Evolutionary conservation across 2,329 filamentous ascomycete genomes (phyloP), one percentile per base, ranked within the genome.

Genomic region (Cordyceps fumosorosea): DNA sequence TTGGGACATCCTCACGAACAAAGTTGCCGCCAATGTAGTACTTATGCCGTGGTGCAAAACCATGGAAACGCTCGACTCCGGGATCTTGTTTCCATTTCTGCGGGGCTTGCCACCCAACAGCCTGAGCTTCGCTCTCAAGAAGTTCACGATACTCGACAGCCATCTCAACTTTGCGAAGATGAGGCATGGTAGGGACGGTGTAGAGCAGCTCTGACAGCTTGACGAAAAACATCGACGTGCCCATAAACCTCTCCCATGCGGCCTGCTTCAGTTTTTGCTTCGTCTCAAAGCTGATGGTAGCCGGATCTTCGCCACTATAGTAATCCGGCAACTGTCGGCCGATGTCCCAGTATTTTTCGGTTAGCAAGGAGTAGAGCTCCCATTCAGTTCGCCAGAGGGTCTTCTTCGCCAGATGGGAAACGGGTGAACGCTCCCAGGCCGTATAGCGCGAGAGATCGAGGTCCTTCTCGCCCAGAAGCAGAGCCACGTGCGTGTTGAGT

Each of bases 391-490:
- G 78, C 84, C 84, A 87, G n/a, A 88, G 77, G 22, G 79, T 77
- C 51, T 75, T 72, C 69, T 88, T 89, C 2, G 83, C 84, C 54
- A 84, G 72, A 11, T 68, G 68, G 1, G 82, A 81, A 12, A 80
- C 81, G 14, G 82, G 80, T 20, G 80, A 74, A 16, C 79, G 82
- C 62, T 83, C 79, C 86, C 85, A 88, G 1, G 78, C 78, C 20
- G 84, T 80, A 68, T 86, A 88, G 76, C 79, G 77, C 16, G 83
- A 81, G 3, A 89, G 77, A 16, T 77, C 75, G 22, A 87, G 73
- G 66, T 89, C 86, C 68, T 86, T 87, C 68, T 88, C 84, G 16
- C 86, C 86, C 1, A 89, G 75, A 10, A 89, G 78, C 16, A 88
- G 74, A 10, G 86, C 85, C 56, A 82, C 84, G 62, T 88, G 83